Conservation (phyloP, 768 basidiomycete genomes). For the Tubosaeta sp. region DNA sequence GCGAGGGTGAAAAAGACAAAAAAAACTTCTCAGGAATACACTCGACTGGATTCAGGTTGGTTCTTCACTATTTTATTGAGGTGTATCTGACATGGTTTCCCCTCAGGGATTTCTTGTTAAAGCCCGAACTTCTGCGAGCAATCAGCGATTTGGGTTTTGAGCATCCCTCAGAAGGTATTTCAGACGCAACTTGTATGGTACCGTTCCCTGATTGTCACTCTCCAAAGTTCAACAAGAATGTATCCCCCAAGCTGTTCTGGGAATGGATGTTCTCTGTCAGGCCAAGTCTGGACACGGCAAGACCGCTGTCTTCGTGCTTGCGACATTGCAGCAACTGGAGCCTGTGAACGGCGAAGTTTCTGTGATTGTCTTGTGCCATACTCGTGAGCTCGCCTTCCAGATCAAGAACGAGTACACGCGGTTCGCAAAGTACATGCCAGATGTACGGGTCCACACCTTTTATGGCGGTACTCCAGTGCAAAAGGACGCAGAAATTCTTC, state of each 20-base stretch:
- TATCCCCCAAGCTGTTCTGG: constrained; percentile 98
- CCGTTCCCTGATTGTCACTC: background rate
- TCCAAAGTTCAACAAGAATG: constrained; percentile 96
- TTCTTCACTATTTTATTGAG: constrained; percentile 7
- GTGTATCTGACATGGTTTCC: background rate
- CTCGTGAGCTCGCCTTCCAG: constrained; percentile 98
- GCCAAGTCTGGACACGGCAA: constrained; percentile 99
- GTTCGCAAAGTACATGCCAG: constrained; percentile 99
- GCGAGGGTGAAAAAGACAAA: constrained; percentile 74
- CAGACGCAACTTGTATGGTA: background rate
- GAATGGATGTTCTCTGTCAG: constrained; percentile 99
- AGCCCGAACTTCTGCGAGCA: constrained; percentile 93
- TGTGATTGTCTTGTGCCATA: constrained; percentile 97
- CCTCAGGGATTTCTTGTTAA: constrained; percentile 90
- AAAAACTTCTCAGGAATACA: constrained; percentile 99
- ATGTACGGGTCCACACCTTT: constrained; percentile 95
- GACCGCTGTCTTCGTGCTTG: constrained; percentile 98
- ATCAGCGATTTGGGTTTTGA: constrained; percentile 99
- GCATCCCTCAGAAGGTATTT: constrained; percentile 95
- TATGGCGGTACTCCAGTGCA: constrained; percentile 94
- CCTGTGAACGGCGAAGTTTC: constrained; percentile 98
- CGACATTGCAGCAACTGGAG: constrained; percentile 96
- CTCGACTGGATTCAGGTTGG: constrained; percentile 97
- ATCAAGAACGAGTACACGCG: constrained; percentile 99
- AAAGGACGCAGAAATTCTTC: constrained; percentile 90